These are phyloP conservation scores for Neoboletus magnificus DNA, from an alignment of 768 basidiomycete genomes.

Conservation along the genomic window DNA sequence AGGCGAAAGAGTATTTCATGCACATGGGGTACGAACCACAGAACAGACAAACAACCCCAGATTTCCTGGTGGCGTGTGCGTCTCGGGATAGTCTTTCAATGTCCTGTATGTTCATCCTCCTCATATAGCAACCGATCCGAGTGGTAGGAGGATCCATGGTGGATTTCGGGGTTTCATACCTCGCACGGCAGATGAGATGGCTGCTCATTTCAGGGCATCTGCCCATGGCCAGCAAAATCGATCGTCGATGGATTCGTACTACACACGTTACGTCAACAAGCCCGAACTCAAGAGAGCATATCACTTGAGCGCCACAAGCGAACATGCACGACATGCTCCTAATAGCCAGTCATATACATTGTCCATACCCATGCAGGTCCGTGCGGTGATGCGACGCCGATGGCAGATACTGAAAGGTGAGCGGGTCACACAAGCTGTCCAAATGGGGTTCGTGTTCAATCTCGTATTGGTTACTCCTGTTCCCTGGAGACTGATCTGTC, in stretches of 20 bases:
- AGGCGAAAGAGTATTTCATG: not conserved
- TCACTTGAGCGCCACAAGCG: conserved; percentile 44
- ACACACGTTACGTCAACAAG: conserved; percentile 42
- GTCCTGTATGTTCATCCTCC: not conserved
- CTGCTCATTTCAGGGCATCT: conserved; percentile 43
- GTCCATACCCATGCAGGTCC: conserved; percentile 43
- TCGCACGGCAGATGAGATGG: conserved; percentile 57
- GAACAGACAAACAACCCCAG: conserved; percentile 56
- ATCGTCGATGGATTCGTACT: conserved; percentile 46
- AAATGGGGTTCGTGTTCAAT: conserved; percentile 31
- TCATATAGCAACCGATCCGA: conserved; percentile 51
- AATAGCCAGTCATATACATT: conserved; percentile 44
- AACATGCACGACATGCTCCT: conserved; percentile 46
- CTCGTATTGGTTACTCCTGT: not conserved
- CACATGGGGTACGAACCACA: conserved; percentile 43
- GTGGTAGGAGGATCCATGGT: conserved; percentile 48
- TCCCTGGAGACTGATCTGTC: not conserved
- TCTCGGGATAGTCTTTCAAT: conserved; percentile 26
- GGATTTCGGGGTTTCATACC: conserved; percentile 43
- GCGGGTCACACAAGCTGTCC: conserved; percentile 32
- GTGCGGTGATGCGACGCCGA: conserved; percentile 42
- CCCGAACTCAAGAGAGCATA: conserved; percentile 43
- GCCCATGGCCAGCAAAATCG: conserved; percentile 39
- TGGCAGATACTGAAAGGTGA: conserved; percentile 46
- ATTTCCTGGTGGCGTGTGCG: conserved; percentile 50